phyloP scores from a whole-genome alignment of 768 basidiomycete species.

The Kwoniella botswanensis region DNA sequence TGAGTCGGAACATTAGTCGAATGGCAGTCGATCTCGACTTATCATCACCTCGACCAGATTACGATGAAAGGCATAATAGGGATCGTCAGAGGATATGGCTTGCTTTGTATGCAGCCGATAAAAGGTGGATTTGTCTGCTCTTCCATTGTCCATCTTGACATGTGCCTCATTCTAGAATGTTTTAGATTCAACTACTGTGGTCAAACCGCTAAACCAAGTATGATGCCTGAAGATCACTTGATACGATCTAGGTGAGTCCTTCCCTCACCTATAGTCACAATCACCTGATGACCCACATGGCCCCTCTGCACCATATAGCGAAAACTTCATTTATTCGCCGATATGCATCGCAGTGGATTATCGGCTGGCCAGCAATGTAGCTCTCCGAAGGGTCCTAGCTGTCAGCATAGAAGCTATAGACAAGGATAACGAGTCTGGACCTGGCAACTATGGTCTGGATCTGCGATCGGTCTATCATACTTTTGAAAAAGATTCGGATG shows the following conservation, averaged over 20 bases:
- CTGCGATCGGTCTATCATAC: constrained; percentile 8
- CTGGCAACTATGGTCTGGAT: constrained; percentile 6
- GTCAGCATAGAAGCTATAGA: constrained; percentile 20
- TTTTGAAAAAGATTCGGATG: constrained; percentile 15
- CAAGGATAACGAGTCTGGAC: constrained; percentile 16
- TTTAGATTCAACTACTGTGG: constrained; percentile 22
- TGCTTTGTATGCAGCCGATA: constrained; percentile 18
- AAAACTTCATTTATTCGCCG: constrained; percentile 9
- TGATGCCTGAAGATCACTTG: constrained; percentile 23
- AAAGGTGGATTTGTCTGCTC: constrained; percentile 1
- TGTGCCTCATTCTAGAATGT: not conserved
- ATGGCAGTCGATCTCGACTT: constrained; percentile 19
- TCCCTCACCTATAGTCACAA: not conserved
- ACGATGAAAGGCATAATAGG: constrained; percentile 13
- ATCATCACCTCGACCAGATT: constrained; percentile 1
- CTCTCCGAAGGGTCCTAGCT: constrained; percentile 9
- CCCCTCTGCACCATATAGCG: not conserved
- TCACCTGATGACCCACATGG: not conserved
- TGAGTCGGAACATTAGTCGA: constrained; percentile 1
- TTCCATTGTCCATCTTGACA: not conserved
- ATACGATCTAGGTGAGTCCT: constrained; percentile 16
- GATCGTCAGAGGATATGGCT: constrained; percentile 22
- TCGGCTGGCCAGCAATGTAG: constrained; percentile 15
- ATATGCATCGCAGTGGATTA: constrained; percentile 12
- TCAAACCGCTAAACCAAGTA: constrained; percentile 20